Evolutionary conservation across 176 grass and related monocot genomes (phyloP), one percentile per base, ranked within the genome.

Genomic region (Cenchrus fungigraminus): DNA sequence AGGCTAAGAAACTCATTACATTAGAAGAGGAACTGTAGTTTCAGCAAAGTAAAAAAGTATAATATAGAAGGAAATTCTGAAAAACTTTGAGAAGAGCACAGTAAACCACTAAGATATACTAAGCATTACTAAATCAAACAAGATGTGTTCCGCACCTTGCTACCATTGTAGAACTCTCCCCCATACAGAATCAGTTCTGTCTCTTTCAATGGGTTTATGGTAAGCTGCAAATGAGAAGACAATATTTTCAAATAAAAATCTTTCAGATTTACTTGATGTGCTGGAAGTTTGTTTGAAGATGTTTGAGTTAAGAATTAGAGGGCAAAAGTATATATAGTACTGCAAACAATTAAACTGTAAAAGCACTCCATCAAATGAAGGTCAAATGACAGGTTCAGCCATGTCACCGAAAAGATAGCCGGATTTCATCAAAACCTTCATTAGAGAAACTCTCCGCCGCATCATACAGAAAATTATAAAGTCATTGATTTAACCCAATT

Each of bases 141-240:
- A 79, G 49, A 74, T 50, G 68, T 52, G 29, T 59, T 56, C 31
- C 57, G 42, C 79, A 98, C 96, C 93, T 98, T 98, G 53, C 84
- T 98, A 52, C 96, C 96, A 83, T 95, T 98, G 88, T 95, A 98
- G 59, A 98, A 98, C 72, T 98, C 96, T 90, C 96, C 96, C 11
- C 93, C 96, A 66, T 94, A 98, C 8, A 98, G 75, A 52, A 98
- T 94, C 74, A 98, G 83, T 82, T 98, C 89, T 22, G 93, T 90
- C 54, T 98, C 96, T 78, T 95, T 98, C 69, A 85, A 43, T 17
- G 91, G 96, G 54, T 95, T 98, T 73, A 95, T 83, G 6, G 89
- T 98, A 71, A 98, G 85, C 96, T 98, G 80, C 73, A 88, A 57
- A 62, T 83, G 63, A 4, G 43, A 63, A 87, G 29, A 5, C 79